phyloP scores from a whole-genome alignment of 495 filamentous ascomycete species.

The Pyrenopolyporus hunteri region DNA sequence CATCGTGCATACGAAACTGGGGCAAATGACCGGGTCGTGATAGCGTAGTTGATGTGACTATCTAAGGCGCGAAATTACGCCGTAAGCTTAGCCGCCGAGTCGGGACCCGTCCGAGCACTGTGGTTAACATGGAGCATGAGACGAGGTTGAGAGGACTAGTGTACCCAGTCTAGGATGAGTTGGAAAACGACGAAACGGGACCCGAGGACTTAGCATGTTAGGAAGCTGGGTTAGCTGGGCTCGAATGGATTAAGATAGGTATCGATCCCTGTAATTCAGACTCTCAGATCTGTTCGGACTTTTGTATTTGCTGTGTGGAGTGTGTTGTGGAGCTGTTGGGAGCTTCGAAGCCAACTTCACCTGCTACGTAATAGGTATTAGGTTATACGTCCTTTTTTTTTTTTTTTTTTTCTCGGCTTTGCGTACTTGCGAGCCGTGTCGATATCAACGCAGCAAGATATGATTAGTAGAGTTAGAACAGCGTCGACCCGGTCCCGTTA shows the following conservation, averaged over 20 bases:
- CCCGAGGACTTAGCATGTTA: conserved; percentile 15
- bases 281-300: conserved; percentile 25
- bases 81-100: conserved; percentile 37
- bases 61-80: conserved; percentile 31
- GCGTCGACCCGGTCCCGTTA: conserved; percentile 11
- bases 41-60: conserved; percentile 19
- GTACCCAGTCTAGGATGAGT: conserved; percentile 15
- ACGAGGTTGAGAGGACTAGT: conserved; percentile 21
- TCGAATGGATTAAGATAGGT: conserved; percentile 18
- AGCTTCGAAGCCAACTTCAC: conserved; percentile 18
- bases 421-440: background rate
- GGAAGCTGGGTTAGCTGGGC: too few relatives aligned
- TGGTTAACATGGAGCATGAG: conserved; percentile 21
- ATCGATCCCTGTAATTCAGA: conserved; percentile 31
- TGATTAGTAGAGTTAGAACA: background rate
- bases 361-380: too few relatives aligned
- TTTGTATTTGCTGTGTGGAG: conserved; percentile 28
- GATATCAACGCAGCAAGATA: background rate
- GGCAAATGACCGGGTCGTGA: conserved; percentile 18
- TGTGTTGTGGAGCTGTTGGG: conserved; percentile 32
- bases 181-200: conserved; percentile 17
- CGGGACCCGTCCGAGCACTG: conserved; percentile 26
- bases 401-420: too few relatives aligned
- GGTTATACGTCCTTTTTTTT: too few relatives aligned
- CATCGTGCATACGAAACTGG: conserved; percentile 34